A percentile compares a stretch with the other conserved stretches of the same genome.
Evolutionary conservation across 768 basidiomycete species (phyloP).

Genomic region (Hericium coralloides): DNA sequence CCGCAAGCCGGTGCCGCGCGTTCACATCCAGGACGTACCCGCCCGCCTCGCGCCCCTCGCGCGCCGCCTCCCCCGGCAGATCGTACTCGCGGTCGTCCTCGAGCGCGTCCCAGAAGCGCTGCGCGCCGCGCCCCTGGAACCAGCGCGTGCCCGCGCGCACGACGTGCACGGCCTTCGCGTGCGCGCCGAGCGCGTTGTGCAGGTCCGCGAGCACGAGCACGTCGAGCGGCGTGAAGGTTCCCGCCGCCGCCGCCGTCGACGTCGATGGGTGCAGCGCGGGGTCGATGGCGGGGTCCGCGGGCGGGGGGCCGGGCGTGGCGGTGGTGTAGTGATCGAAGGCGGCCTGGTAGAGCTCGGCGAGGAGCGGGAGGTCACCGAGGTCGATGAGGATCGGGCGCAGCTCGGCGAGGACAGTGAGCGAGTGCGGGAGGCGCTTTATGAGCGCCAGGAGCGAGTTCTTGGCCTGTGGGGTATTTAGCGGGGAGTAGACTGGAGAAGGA

Average conservation of each 20-base stretch:
- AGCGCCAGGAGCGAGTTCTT: constrained; percentile 59
- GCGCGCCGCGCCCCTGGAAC: constrained; percentile 76
- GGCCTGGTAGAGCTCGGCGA: constrained; percentile 56
- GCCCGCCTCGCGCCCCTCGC: constrained; percentile 31
- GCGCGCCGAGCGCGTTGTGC: constrained; percentile 60
- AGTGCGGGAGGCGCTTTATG: constrained; percentile 68
- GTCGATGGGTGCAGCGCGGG: neutral
- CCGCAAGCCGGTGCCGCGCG: constrained; percentile 73
- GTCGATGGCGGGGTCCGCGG: constrained; percentile 24
- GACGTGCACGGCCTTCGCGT: constrained; percentile 56
- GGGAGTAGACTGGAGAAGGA: neutral
- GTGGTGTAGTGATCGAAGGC: constrained; percentile 65
- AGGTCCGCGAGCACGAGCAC: constrained; percentile 83
- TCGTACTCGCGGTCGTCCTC: constrained; percentile 91
- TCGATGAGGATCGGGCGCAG: constrained; percentile 72
- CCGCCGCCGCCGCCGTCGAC: neutral
- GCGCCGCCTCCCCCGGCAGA: constrained; percentile 5
- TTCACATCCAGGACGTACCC: constrained; percentile 62
- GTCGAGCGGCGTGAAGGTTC: constrained; percentile 49
- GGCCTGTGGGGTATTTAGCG: constrained; percentile 29
- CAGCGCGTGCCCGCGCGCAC: constrained; percentile 77
- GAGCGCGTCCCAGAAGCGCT: constrained; percentile 72
- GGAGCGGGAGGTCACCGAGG: constrained; percentile 54
- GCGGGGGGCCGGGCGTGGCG: constrained; percentile 40
- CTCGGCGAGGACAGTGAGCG: constrained; percentile 71